Base-by-base conservation (phyloP, 1,284 basidiomycete species). In the Athelia psychrophila region DNA sequence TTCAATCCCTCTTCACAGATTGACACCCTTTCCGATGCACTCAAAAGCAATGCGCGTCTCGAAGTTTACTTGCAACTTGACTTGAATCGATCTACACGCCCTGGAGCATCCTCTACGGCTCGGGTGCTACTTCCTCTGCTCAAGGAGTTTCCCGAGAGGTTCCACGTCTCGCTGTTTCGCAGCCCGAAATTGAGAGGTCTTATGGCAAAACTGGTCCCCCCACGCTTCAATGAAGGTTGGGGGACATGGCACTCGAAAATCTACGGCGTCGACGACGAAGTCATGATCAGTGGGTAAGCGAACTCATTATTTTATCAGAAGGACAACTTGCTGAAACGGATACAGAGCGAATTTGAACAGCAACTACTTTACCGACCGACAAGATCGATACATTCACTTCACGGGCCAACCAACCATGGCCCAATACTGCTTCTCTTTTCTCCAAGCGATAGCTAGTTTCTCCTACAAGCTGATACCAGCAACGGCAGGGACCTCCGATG, bases 241-340 rank as follows among this genome's bases (percentile, higher is more conserved):
- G 96, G 97, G 0, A 91, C 96, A 3, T 98, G 96, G 91, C 97
- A 99, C 67, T 90, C 95, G 20, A 99, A 99, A 71, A 83, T 96
- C 54, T 99, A 99, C 64, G 93, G 93, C 16, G 88, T 83, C 1
- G 97, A 99, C 64, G 86, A 98, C 64, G 85, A 94, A 52, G 80
- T 99, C 35, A 83, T 99, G 65, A 86, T 99, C 57, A 93, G 86
- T 62, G 97, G 96, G 95, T 95, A 64, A 72, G 90, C 75, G 20
- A 20, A 40, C 49, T 47, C 36, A 47, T 47, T 49, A 47, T 44
- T 52, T 44, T 40, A 19, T 48, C 47, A 49, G 49, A 44, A 23
- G 9, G 9, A 47, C 49, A 46, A 9, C 2, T 42, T 23, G 3
- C 2, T 54, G 13, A 51, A 25, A 47, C 5, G 30, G 27, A 51